A percentile compares a stretch with the other conserved stretches of the same genome.
Evolutionary conservation across 176 grass and related monocot species (phyloP).

Genomic region (Zizania latifolia): DNA sequence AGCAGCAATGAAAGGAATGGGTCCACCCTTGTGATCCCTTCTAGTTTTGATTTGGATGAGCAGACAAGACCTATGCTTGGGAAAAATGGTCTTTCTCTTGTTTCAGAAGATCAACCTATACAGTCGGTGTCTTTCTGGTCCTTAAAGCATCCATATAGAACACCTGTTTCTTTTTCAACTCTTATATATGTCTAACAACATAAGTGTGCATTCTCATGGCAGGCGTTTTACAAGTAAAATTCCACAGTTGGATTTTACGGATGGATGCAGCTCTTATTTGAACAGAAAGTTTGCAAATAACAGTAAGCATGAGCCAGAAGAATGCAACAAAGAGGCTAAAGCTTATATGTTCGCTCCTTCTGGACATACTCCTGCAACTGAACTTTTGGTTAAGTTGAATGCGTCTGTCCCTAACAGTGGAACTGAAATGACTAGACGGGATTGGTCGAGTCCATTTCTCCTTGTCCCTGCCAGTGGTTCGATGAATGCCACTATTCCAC

Average conservation of each 20-base stretch:
- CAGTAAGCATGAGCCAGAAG: conserved; percentile 38
- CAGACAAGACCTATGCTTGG: conserved; percentile 33
- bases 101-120: conserved; percentile 42
- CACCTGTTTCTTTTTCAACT: neutral
- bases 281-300: conserved; percentile 31
- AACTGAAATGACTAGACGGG: conserved; percentile 43
- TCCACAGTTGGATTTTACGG: conserved; percentile 28
- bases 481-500: conserved; percentile 59
- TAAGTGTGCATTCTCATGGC: neutral
- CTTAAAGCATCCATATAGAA: conserved; percentile 8
- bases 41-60: conserved; percentile 62
- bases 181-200: conserved; percentile 13
- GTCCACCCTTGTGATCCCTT: conserved; percentile 58
- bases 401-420: conserved; percentile 48
- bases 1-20: conserved; percentile 67
- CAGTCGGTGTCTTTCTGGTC: conserved; percentile 32
- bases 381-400: conserved; percentile 79
- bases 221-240: conserved; percentile 36
- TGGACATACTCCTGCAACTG: conserved; percentile 61
- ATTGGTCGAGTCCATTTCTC: conserved; percentile 81
- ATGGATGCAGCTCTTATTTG: conserved; percentile 34
- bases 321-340: conserved; percentile 49
- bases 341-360: conserved; percentile 75
- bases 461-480: conserved; percentile 81
- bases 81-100: conserved; percentile 63